Conservation (phyloP, 2,329 filamentous ascomycete species). For the Diaporthe vexans region DNA sequence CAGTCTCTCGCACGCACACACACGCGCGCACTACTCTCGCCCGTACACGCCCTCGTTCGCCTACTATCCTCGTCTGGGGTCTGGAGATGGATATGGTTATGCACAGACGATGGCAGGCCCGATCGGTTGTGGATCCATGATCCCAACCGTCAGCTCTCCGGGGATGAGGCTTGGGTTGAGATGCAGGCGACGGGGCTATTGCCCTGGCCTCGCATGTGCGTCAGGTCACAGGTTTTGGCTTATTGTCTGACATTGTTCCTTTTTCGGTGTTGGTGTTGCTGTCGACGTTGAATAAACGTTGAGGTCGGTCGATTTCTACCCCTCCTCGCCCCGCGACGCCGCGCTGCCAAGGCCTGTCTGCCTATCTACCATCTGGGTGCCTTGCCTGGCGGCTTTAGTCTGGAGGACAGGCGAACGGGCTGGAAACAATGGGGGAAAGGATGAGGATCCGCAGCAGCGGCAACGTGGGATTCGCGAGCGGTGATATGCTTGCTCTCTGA, state of each 20-base stretch:
- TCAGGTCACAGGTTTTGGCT: conserved; percentile 29
- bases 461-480: conserved; percentile 11
- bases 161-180: conserved; percentile 22
- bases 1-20: neutral
- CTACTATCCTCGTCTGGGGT: neutral
- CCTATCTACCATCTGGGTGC: conserved; percentile 4
- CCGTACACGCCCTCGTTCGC: neutral
- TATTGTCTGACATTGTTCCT: neutral
- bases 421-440: neutral
- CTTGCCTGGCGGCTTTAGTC: neutral
- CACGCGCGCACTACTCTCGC: neutral
- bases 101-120: conserved; percentile 21
- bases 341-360: conserved; percentile 23
- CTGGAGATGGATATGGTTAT: conserved; percentile 14
- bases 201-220: conserved; percentile 31
- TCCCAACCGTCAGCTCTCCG: conserved; percentile 12
- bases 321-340: conserved; percentile 15
- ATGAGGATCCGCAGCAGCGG: neutral
- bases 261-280: neutral
- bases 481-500: conserved; percentile 3
- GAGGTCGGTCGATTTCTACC: neutral
- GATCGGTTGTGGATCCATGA: conserved; percentile 31
- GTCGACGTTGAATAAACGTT: neutral
- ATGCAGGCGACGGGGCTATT: conserved; percentile 9
- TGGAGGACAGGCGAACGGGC: neutral